These are phyloP conservation scores for Diaporthe amygdali DNA, from an alignment of 2,329 filamentous ascomycete species.

Conservation along the genomic window DNA sequence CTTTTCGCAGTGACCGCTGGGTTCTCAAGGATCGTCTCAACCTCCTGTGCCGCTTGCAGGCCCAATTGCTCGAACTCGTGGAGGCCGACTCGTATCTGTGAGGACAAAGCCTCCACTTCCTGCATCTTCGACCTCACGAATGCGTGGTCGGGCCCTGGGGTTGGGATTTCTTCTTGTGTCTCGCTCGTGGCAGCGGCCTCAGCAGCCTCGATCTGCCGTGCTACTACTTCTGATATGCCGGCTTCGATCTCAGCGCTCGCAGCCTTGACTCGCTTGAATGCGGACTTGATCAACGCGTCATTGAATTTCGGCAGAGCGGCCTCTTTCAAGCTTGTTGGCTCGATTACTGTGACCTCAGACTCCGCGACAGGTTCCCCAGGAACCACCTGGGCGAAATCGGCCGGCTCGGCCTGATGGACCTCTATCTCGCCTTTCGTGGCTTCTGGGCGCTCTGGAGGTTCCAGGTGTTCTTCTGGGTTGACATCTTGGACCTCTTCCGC, in stretches of 20 bases:
- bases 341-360: neutral
- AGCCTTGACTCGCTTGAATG: slow-evolving; percentile 18
- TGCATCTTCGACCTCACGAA: neutral
- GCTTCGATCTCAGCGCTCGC: slow-evolving; percentile 29
- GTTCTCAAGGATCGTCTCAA: neutral
- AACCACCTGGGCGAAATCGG: neutral
- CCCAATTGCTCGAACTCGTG: neutral
- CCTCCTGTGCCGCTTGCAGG: neutral
- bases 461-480: slow-evolving; percentile 5
- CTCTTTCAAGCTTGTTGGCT: neutral
- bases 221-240: slow-evolving; percentile 31
- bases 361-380: neutral
- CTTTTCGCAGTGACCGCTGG: neutral
- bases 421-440: neutral
- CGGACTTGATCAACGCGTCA: slow-evolving; percentile 12
- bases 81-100: neutral
- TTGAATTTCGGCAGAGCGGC: slow-evolving; percentile 8
- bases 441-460: neutral
- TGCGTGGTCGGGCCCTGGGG: neutral
- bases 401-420: slow-evolving; percentile 10
- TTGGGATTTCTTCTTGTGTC: neutral
- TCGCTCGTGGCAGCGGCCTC: neutral
- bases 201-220: slow-evolving; percentile 19
- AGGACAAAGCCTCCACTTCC: neutral
- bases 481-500: neutral